Conservation (phyloP, 23 red algal species). For the Gracilaria gracilis region DNA sequence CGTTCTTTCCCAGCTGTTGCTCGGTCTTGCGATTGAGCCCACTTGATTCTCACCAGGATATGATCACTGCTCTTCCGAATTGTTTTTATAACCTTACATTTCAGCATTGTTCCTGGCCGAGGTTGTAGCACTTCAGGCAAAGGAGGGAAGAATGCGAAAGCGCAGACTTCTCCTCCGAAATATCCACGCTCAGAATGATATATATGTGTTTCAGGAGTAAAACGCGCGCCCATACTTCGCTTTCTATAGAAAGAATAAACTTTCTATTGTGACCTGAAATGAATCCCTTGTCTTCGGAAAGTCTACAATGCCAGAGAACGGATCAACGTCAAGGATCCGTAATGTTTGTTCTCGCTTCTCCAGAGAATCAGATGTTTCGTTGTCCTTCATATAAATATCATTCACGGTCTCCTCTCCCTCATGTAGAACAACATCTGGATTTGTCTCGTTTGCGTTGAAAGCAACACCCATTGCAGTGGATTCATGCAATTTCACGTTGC, state of each 20-base stretch:
- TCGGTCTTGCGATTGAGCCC: not conserved
- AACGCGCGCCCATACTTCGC: conserved; percentile 36
- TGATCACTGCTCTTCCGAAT: not conserved
- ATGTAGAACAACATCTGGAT: conserved; percentile 20
- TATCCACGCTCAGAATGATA: conserved; percentile 58
- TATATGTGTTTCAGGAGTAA: conserved; percentile 59
- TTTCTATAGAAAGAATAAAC: not conserved
- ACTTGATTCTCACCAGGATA: conserved; percentile 38
- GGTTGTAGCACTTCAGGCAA: conserved; percentile 21
- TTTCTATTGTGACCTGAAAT: conserved; percentile 34
- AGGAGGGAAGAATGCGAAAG: conserved; percentile 42
- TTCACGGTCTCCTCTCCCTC: not conserved
- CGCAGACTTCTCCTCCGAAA: conserved; percentile 49
- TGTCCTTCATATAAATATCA: not conserved
- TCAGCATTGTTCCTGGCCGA: conserved; percentile 36
- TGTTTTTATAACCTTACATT: conserved; percentile 34
- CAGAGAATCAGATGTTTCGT: not conserved
- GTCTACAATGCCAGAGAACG: conserved; percentile 69
- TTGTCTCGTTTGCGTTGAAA: conserved; percentile 13
- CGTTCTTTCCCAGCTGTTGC: not conserved
- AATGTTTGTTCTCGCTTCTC: conserved; percentile 9
- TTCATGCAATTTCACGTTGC: conserved; percentile 26
- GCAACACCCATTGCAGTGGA: conserved; percentile 34
- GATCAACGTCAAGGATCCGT: conserved; percentile 70
- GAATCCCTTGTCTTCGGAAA: conserved; percentile 50